Conservation (phyloP, 352 stramenopile genomes). For the Phytopythium montanum region DNA sequence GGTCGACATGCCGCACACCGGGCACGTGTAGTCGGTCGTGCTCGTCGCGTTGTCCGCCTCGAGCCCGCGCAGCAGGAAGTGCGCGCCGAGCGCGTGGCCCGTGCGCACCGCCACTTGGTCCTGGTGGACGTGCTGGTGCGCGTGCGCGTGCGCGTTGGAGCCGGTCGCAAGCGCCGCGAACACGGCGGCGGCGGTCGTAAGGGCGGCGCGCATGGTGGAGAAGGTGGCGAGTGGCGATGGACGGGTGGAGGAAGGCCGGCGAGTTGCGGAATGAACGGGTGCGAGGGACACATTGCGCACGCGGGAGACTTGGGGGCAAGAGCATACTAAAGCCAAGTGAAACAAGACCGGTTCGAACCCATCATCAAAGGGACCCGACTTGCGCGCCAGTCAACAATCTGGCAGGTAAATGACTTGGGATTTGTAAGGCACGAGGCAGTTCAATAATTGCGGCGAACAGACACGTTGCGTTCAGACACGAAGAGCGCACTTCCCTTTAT, state of each 20-base stretch:
- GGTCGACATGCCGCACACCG: constrained; percentile 72
- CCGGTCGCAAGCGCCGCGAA: neutral
- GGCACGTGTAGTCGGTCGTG: constrained; percentile 41
- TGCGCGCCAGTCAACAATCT: neutral
- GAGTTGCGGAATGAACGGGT: neutral
- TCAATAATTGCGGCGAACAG: neutral
- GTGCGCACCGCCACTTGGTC: neutral
- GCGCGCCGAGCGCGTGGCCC: neutral
- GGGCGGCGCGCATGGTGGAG: neutral
- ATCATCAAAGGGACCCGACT: neutral
- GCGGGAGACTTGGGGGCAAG: neutral
- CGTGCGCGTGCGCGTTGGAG: constrained; percentile 1
- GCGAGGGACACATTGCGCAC: neutral
- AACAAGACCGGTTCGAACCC: neutral
- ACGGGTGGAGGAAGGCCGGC: neutral
- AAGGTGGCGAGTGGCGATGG: neutral
- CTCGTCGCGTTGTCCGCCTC: constrained; percentile 8
- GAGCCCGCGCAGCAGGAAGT: constrained; percentile 8
- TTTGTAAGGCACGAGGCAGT: neutral
- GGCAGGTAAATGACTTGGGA: neutral
- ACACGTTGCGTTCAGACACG: neutral
- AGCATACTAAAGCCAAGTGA: neutral
- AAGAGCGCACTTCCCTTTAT: neutral
- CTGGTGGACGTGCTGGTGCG: constrained; percentile 6
- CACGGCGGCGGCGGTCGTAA: neutral